Evolutionary conservation across 495 filamentous ascomycete species (phyloP).

Genomic region (Penicillium coprophilum): DNA sequence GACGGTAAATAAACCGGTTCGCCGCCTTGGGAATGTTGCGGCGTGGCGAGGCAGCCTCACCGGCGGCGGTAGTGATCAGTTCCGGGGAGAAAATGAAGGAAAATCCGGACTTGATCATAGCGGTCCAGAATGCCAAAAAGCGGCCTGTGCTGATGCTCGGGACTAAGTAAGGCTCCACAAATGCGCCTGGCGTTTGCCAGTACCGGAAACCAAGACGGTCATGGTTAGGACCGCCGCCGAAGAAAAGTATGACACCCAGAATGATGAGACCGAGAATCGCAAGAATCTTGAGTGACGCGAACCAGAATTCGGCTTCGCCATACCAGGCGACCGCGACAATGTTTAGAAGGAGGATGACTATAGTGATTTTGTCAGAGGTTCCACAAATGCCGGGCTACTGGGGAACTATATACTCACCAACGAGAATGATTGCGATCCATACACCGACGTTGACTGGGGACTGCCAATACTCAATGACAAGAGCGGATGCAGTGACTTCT

Average conservation of each 20-base stretch:
- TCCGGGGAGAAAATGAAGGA: slow-evolving; percentile 66
- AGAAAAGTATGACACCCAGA: slow-evolving; percentile 64
- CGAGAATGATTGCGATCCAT: slow-evolving; percentile 70
- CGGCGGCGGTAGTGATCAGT: slow-evolving; percentile 73
- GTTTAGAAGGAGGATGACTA: slow-evolving; percentile 62
- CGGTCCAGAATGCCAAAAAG: slow-evolving; percentile 44
- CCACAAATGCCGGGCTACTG: slow-evolving; percentile 28
- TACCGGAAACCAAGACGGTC: slow-evolving; percentile 69
- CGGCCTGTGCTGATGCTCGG: slow-evolving; percentile 31
- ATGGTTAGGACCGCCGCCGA: slow-evolving; percentile 61
- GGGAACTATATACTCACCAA: slow-evolving; percentile 41
- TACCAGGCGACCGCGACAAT: slow-evolving; percentile 66
- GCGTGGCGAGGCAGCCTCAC: slow-evolving; percentile 73
- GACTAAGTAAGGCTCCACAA: slow-evolving; percentile 52
- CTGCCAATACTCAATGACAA: slow-evolving; percentile 73
- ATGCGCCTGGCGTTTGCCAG: slow-evolving; percentile 68
- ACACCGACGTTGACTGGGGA: slow-evolving; percentile 49
- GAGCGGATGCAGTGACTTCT: slow-evolving; percentile 65
- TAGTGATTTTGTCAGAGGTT: slow-evolving; percentile 27
- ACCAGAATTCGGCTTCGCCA: slow-evolving; percentile 74
- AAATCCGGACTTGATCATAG: slow-evolving; percentile 46
- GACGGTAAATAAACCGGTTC: slow-evolving; percentile 79
- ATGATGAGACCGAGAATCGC: slow-evolving; percentile 70
- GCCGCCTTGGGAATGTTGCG: slow-evolving; percentile 76
- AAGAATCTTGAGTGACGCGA: slow-evolving; percentile 72